Evolutionary conservation across 2,329 filamentous ascomycete genomes (phyloP), one percentile per base, ranked within the genome.

Genomic region (Fusarium heterosporum): DNA sequence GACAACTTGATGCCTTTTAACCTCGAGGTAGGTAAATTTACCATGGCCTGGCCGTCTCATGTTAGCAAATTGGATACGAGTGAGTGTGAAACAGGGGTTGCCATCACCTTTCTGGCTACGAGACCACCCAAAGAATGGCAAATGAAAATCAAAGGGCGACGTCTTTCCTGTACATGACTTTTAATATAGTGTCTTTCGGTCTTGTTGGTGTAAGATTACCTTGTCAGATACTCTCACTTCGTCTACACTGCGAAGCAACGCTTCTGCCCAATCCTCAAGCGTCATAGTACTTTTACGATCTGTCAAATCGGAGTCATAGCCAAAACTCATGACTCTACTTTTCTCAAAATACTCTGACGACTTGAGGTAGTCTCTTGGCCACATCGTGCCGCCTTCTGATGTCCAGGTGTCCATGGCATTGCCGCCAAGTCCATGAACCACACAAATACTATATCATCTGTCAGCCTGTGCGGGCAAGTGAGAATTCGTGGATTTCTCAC

Each of bases 1-100:
- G 47, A 2, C 0, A 50, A 7, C 0, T 3, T 9, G 13, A 40
- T 22, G 2, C 14, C 26, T 0, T 10, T 1, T 9, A 0, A 9
- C 0, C 22, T 16, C 1, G 4, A 2, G 4, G 8, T 22, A 2
- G 13, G 1, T 3, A 50, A 8, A 0, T 1, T 25, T 2, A n/a
- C 1, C 34, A 50, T 50, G 1, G 47, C 47, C 47, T 50, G 12
- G 9, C 16, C 16, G 12, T 16, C 30, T 32, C 30, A 4, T n/a
- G 30, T 32, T 14, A 32, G 16, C 30, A 7, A 7, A 32, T 14
- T 32, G 2, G 14, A 6, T 4, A 1, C 5, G 8, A 6, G 22
- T 49, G 2, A 48, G 19, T 28, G 10, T n/a, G n/a, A n/a, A n/a
- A 3, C 5, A 6, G 11, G 3, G 4, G 8, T 17, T 28, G 4